Evolutionary conservation across 768 basidiomycete species (phyloP), one percentile per base, ranked within the genome.

Genomic region (Fomitopsis pulvina): DNA sequence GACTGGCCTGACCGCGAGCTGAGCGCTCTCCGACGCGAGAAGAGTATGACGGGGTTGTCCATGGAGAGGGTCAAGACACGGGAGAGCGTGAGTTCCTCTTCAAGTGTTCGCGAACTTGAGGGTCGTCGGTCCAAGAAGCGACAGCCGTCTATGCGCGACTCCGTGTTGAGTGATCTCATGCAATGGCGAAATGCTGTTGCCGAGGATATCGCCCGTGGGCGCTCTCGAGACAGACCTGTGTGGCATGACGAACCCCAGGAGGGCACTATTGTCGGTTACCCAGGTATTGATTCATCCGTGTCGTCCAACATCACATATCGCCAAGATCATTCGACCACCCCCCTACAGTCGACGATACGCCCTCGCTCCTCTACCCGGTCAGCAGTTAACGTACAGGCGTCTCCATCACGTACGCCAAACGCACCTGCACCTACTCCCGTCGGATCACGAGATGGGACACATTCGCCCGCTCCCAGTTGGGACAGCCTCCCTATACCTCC

Each of bases 1-100:
- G 88, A 87, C 56, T 90, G 89, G 89, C 86, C 85, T 1, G 87
- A 87, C 63, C 78, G 85, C 34, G 88, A 88, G 68, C 71, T 78
- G 4, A 84, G 81, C 48, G 84, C 82, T 18, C 70, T 82, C 43
- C 73, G 86, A 50, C 72, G 86, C 51, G 83, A 86, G 61, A 80
- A 76, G 64, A 88, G 86, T 60, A 70, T 75, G 29, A 78, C 80
- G 18, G 73, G 71, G 20, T 63, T 85, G 48, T 37, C 34, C 4
- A 37, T 37, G 45, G 80, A 85, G 51, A 73, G 78, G 18, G 70
- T 75, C 16, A 71, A 70, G 59, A 75, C 78, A n/a, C 70, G 77
- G 52, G 83, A 84, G 41, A 70, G 65, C 54, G 51, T 60, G 1
- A 61, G 54, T 38, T 56, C 61, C 7, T 41, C 47, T 20, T 50